phyloP scores from a whole-genome alignment of 2,329 filamentous ascomycete species.

The Hypoxylon rubiginosum region DNA sequence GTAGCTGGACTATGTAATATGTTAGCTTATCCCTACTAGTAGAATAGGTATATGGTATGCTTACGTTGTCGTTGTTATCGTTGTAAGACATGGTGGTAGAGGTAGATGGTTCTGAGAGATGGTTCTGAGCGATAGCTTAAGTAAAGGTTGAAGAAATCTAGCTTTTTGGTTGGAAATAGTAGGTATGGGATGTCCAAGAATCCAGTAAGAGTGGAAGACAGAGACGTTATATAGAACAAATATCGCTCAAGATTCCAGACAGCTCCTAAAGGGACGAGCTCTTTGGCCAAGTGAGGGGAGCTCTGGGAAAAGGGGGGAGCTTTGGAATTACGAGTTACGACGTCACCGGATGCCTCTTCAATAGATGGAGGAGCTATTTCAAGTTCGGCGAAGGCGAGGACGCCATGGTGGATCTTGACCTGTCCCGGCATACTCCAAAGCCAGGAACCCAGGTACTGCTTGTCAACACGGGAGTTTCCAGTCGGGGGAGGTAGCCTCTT shows the following conservation, averaged over 20 bases:
- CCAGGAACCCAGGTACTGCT: constrained; percentile 15
- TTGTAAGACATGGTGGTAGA: constrained; percentile 60
- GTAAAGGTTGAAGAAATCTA: not conserved
- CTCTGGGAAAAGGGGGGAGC: constrained; percentile 30
- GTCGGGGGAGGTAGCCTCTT: constrained; percentile 28
- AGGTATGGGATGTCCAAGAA: no score
- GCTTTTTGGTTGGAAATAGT: not conserved
- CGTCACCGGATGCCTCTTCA: constrained; percentile 33
- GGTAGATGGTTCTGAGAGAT: constrained; percentile 10
- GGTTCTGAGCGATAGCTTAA: not conserved
- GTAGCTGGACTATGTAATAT: constrained; percentile 23
- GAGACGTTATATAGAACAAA: constrained; percentile 42
- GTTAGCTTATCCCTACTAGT: constrained; percentile 16
- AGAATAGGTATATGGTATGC: constrained; percentile 9
- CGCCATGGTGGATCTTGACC: constrained; percentile 36
- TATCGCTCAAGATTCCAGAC: constrained; percentile 18
- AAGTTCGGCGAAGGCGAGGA: constrained; percentile 35
- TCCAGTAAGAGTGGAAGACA: constrained; percentile 16
- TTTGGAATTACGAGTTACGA: constrained; percentile 20
- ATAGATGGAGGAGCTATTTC: constrained; percentile 38
- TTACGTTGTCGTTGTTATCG: constrained; percentile 57
- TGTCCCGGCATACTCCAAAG: constrained; percentile 18
- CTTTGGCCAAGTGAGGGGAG: constrained; percentile 36
- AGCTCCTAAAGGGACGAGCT: constrained; percentile 19
- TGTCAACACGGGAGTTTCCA: constrained; percentile 12